Conservation (phyloP, 495 filamentous ascomycete species). For the Podospora sp. region DNA sequence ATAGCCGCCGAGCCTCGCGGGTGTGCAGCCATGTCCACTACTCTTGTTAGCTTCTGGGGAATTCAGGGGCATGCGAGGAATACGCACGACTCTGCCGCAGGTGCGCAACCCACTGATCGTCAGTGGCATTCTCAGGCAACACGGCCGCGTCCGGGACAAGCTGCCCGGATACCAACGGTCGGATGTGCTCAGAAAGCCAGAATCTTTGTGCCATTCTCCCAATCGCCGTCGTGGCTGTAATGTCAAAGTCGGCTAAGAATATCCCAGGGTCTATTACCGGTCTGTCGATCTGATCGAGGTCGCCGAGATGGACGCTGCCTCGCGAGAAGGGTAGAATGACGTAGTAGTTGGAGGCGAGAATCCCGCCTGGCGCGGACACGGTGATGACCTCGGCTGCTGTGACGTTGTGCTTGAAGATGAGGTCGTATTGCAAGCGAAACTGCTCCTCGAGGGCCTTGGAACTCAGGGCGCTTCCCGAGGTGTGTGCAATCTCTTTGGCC, state of each 20-base stretch:
- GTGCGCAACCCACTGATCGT: neutral
- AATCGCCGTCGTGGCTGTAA: neutral
- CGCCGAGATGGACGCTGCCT: constrained; percentile 50
- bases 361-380: neutral
- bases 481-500: too few relatives aligned
- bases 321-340: constrained; percentile 53
- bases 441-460: constrained; percentile 36
- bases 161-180: neutral
- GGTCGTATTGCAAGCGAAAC: neutral
- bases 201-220: neutral
- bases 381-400: neutral
- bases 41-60: neutral
- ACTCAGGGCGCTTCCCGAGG: neutral
- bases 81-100: neutral
- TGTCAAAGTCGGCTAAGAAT: neutral
- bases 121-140: constrained; percentile 2
- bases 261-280: constrained; percentile 43
- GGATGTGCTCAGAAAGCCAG: neutral
- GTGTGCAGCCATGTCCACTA: neutral
- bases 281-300: constrained; percentile 14
- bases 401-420: constrained; percentile 2
- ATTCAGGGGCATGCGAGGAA: too few relatives aligned
- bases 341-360: neutral
- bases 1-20: neutral
- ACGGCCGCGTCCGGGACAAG: neutral